Percentiles rank a stretch among this genome's conserved stretches.
These are phyloP conservation scores for Venustampulla echinocandica DNA, from an alignment of 495 filamentous ascomycete species.

Conservation along the genomic window DNA sequence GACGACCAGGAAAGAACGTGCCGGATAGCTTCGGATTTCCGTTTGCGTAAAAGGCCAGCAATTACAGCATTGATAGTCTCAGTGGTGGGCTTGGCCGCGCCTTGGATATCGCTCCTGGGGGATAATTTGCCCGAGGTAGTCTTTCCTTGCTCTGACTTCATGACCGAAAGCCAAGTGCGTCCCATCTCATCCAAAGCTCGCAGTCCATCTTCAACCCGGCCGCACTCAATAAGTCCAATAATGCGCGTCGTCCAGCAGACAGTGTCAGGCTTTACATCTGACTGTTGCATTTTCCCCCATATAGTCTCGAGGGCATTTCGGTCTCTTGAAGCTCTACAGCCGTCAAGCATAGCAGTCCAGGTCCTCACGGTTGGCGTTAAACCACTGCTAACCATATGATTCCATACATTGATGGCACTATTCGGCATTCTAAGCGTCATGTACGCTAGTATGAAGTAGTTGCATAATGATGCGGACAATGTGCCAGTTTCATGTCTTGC, in stretches of 20 bases:
- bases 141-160: constrained; percentile 9
- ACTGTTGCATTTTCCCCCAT: constrained; percentile 46
- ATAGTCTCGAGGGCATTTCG: constrained; percentile 41
- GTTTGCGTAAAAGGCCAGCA: constrained; percentile 37
- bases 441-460: constrained; percentile 45
- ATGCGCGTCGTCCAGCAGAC: constrained; percentile 54
- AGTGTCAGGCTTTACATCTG: constrained; percentile 45
- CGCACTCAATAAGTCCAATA: constrained; percentile 44
- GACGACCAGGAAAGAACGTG: constrained; percentile 51
- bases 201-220: constrained; percentile 40
- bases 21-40: constrained; percentile 32
- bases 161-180: constrained; percentile 37
- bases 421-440: constrained; percentile 39
- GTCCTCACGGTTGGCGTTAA: constrained; percentile 44
- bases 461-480: constrained; percentile 35
- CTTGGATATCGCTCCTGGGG: constrained; percentile 24
- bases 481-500: no score
- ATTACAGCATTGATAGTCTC: constrained; percentile 54
- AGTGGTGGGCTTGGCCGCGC: constrained; percentile 45
- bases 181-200: constrained; percentile 53
- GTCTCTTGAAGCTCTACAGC: constrained; percentile 42
- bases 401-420: constrained; percentile 50
- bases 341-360: constrained; percentile 56
- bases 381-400: constrained; percentile 42
- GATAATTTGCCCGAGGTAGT: constrained; percentile 5